phyloP scores from a whole-genome alignment of 129 eudicot species.

The Ambrosia artemisiifolia region DNA sequence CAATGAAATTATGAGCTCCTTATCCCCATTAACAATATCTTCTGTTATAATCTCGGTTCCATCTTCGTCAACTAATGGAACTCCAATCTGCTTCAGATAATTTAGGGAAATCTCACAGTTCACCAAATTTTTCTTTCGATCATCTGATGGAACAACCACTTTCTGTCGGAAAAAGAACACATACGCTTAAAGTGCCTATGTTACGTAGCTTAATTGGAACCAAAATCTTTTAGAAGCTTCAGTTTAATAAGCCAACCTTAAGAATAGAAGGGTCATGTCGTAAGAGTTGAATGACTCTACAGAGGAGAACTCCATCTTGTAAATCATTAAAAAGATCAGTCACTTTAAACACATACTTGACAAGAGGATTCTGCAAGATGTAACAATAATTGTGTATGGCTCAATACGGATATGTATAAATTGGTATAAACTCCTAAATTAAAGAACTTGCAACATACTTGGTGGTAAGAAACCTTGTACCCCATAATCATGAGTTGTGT shows the following conservation, averaged over 20 bases:
- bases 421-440: not conserved
- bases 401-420: not conserved
- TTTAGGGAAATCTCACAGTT: conserved; percentile 74
- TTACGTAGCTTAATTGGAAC: not conserved
- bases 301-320: conserved; percentile 77
- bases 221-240: not conserved
- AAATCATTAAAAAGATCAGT: conserved; percentile 80
- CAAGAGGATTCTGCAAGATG: conserved; percentile 63
- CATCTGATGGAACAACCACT: conserved; percentile 78
- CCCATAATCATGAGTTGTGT: conserved; percentile 82
- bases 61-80: conserved; percentile 72
- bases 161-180: conserved; percentile 46
- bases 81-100: conserved; percentile 65
- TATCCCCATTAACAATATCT: conserved; percentile 79
- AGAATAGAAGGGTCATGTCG: conserved; percentile 76
- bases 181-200: conserved; percentile 7
- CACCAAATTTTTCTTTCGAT: conserved; percentile 57
- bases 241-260: conserved; percentile 39
- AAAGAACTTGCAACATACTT: conserved; percentile 39
- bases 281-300: conserved; percentile 86
- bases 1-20: conserved; percentile 79
- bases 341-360: conserved; percentile 67
- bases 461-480: conserved; percentile 79
- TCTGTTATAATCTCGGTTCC: conserved; percentile 61
- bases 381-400: not conserved